A percentile compares a stretch with the other conserved stretches of the same genome.
These are phyloP conservation scores for Epicoccum sorghinum DNA, from an alignment of 2,329 filamentous ascomycete genomes.

Conservation along the genomic window DNA sequence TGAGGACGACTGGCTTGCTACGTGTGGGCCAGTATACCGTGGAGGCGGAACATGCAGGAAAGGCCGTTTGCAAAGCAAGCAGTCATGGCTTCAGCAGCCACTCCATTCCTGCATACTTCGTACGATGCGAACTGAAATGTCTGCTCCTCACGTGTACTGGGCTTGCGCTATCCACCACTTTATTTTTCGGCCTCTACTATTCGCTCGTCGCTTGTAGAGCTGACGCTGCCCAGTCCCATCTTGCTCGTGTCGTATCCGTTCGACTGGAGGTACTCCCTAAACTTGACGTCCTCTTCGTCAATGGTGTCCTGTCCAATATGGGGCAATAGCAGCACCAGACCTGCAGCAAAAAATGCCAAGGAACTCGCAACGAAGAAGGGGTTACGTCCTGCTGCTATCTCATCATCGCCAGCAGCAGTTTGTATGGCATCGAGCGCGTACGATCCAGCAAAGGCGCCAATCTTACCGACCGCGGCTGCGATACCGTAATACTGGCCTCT, in stretches of 20 bases:
- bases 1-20: no score
- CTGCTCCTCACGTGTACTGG: no score
- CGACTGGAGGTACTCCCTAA: conserved; percentile 73
- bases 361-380: conserved; percentile 86
- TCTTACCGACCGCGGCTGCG: conserved; percentile 75
- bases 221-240: conserved; percentile 51
- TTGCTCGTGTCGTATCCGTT: conserved; percentile 77
- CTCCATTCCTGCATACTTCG: no score
- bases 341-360: conserved; percentile 72
- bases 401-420: conserved; percentile 42
- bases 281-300: conserved; percentile 74
- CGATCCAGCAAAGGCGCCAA: conserved; percentile 84
- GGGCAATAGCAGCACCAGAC: conserved; percentile 73
- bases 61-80: no score
- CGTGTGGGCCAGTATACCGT: no score
- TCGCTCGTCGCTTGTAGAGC: conserved; percentile 14
- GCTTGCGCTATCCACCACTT: no score
- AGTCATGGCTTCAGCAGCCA: no score
- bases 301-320: conserved; percentile 85
- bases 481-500: conserved; percentile 76
- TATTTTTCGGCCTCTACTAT: conserved; percentile 12
- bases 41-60: no score
- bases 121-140: no score
- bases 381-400: conserved; percentile 70
- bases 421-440: conserved; percentile 76